Evolutionary conservation across 257 asterid species (phyloP), one percentile per base, ranked within the genome.

Genomic region (Penstemon davidsonii): DNA sequence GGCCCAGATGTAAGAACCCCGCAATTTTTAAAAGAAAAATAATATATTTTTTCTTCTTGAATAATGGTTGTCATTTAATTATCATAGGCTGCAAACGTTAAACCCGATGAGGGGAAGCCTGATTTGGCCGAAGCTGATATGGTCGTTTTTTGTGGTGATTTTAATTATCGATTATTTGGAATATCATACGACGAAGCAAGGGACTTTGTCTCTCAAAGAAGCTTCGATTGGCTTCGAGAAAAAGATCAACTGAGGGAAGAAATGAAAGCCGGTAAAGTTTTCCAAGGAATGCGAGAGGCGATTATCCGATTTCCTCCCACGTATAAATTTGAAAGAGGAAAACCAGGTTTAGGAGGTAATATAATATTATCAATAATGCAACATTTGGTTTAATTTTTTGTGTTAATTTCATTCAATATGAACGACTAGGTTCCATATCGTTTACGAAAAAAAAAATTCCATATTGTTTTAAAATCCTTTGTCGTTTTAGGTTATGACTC

Each of bases 211-310:
- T 94, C 99, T n/a, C 98, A 94, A 63, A 86, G 99, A 83, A 80
- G 96, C 82, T 94, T 94, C 65, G 99, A 91, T 62, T 94, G 99
- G 99, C 96, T 94, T 50, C 89, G 96, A 6, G 98, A 94, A 84
- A 94, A 78, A 70, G 99, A 91, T 75, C 98, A 94, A 69, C 72
- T 94, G 42, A 83, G 96, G 66, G 96, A 88, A 18, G 96, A 91
- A 73, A 94, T 91, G 96, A 86, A 94, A 81, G 86, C 89, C 13
- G 96, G 98, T 49, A 88, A 79, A 80, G 98, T 86, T 44, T 94
- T 94, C 64, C 99, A 91, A 83, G 99, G 99, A 58, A 91, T 94
- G 96, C 90, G 97, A 0, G 99, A 94, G 81, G 99, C 98, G 3
- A 82, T 87, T 60, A 75, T 94, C 67, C 78, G 87, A 78, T 94